Percentiles rank a stretch among this genome's conserved stretches.
Evolutionary conservation across 176 grass and related monocot genomes (phyloP).

Genomic region (Aegilops umbellulata): DNA sequence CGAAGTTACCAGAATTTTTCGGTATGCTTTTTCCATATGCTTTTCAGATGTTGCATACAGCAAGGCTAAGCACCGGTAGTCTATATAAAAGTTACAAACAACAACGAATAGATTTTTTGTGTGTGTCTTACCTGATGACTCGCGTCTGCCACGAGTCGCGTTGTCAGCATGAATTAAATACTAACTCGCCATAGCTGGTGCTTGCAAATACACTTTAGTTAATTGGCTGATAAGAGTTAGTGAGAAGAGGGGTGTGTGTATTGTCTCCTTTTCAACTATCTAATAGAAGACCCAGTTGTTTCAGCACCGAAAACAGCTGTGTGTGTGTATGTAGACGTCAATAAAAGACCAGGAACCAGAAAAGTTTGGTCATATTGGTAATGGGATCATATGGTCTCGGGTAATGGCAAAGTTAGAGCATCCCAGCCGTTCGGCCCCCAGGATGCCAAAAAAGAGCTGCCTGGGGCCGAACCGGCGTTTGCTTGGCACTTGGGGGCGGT

Average conservation of each 20-base stretch:
- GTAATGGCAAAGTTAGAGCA: too few species aligned
- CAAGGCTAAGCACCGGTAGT: background rate
- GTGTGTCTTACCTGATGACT: background rate
- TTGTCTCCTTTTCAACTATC: background rate
- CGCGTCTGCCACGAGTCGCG: background rate
- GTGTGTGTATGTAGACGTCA: background rate
- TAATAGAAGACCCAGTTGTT: conserved; percentile 2
- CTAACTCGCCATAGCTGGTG: background rate
- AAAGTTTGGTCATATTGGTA: background rate
- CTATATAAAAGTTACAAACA: too few species aligned
- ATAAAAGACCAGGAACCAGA: background rate
- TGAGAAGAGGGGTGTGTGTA: background rate
- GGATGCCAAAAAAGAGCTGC: too few species aligned
- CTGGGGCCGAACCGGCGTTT: too few species aligned
- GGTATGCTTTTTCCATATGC: conserved; percentile 7
- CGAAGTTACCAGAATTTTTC: conserved; percentile 30
- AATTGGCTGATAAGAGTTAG: background rate
- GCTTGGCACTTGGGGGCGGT: too few species aligned
- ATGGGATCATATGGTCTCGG: too few species aligned
- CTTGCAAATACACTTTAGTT: background rate
- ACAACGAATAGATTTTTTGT: background rate
- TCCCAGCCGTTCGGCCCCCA: too few species aligned
- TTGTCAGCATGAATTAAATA: background rate
- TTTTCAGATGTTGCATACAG: conserved; percentile 3
- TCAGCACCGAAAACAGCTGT: background rate